Evolutionary conservation across 345 rosid species (phyloP), one percentile per base, ranked within the genome.

Genomic region (Eucalyptus leucophloia): DNA sequence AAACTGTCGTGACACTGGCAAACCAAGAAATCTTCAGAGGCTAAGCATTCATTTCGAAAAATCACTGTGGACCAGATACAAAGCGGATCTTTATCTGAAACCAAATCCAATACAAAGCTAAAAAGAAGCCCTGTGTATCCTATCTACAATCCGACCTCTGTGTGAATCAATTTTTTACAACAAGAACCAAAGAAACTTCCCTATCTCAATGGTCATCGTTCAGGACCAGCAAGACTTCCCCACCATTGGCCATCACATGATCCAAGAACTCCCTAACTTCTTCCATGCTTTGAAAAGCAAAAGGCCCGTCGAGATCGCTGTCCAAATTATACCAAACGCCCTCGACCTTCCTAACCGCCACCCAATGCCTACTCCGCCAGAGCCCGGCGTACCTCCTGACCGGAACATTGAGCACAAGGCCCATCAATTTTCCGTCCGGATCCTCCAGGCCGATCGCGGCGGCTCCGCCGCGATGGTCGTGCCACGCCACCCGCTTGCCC

Each of bases 361-460:
- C 92, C 99, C 99, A 96, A 92, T 96, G 99, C 91, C 99, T 95
- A 88, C 96, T 83, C 92, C 92, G 95, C 98, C 99, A 97, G 50
- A 97, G 91, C 90, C 99, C 99, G 32, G 93, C 97, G 80, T 94
- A 95, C 87, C 96, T 88, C 87, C 92, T 94, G 28, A 96, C 95
- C 1, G 95, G 96, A 90, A 96, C 92, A 92, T 98, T 96, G 88
- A 96, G 92, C 91, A 96, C 96, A 49, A 96, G 94, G 19, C 99
- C 98, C 94, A 96, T 95, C 88, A 96, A 87, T 83, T 69, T 86
- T 19, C 67, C 93, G 30, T 91, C 91, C 50, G 88, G 18, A 2
- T 87, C 93, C 90, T 93, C 95, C 81, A 97, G 94, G 92, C 91
- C 93, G 90, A 98, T 94, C 3, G 92, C 86, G 54, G 95, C 92